phyloP scores from a whole-genome alignment of 768 basidiomycete species.

The Leccinum ochraceum region DNA sequence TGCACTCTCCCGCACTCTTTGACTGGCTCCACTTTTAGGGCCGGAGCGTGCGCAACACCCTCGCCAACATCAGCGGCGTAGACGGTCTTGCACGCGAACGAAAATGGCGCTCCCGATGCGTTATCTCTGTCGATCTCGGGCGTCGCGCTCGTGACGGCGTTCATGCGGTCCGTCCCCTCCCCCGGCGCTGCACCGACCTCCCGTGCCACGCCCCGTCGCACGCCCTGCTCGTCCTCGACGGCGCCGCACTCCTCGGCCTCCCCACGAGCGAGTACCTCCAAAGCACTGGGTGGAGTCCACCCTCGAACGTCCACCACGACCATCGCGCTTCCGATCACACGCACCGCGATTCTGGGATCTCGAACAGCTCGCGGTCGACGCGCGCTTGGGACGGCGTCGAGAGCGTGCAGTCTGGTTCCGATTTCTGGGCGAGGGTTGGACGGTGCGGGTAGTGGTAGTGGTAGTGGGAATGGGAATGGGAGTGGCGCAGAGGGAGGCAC shows the following conservation, averaged over 20 bases:
- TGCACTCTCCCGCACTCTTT: constrained; percentile 72
- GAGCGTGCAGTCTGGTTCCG: no score
- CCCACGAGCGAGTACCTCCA: constrained; percentile 77
- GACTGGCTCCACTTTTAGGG: constrained; percentile 90
- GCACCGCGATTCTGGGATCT: constrained; percentile 23
- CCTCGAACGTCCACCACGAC: neutral
- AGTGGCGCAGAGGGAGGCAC: no score
- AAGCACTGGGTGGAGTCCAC: constrained; percentile 57
- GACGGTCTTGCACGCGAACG: constrained; percentile 79
- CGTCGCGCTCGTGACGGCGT: constrained; percentile 73
- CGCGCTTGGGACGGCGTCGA: no score
- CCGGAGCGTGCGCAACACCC: constrained; percentile 74
- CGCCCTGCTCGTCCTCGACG: constrained; percentile 71
- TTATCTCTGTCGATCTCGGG: constrained; percentile 80
- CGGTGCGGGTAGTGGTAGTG: no score
- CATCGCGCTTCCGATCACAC: constrained; percentile 15
- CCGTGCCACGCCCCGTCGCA: constrained; percentile 70
- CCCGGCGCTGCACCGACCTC: constrained; percentile 56
- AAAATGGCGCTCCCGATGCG: constrained; percentile 74
- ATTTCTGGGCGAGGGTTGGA: no score
- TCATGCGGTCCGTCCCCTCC: constrained; percentile 61
- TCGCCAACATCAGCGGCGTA: constrained; percentile 74
- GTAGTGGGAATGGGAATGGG: no score
- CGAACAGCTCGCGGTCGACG: constrained; percentile 14
- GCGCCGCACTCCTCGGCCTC: constrained; percentile 63